phyloP scores from a whole-genome alignment of 108 stramenopile genomes.

The Cyclostephanos tholiformis region DNA sequence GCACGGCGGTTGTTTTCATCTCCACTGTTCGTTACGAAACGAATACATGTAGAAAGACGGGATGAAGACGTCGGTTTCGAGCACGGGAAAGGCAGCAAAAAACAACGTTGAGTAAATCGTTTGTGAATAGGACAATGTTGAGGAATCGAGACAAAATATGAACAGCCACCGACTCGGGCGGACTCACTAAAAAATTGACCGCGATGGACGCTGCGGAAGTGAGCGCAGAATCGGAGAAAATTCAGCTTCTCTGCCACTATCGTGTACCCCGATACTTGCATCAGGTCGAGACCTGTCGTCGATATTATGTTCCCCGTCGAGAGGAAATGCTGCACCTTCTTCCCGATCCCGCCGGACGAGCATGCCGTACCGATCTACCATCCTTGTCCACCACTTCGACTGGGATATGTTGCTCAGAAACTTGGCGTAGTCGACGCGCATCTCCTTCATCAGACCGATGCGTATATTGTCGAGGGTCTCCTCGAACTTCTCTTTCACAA shows the following conservation, averaged over 20 bases:
- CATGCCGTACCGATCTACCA: slow-evolving; percentile 75
- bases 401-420: slow-evolving; percentile 52
- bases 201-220: slow-evolving; percentile 98
- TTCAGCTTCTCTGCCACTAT: slow-evolving; percentile 98
- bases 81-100: too few species aligned
- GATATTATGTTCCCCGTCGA: slow-evolving; percentile 96
- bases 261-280: slow-evolving; percentile 98
- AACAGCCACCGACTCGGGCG: not conserved
- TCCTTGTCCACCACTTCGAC: slow-evolving; percentile 64
- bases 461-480: slow-evolving; percentile 78
- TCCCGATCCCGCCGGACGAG: slow-evolving; percentile 79
- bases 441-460: slow-evolving; percentile 67
- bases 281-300: slow-evolving; percentile 93
- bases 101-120: too few species aligned
- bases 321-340: slow-evolving; percentile 92
- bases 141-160: too few species aligned
- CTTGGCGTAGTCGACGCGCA: slow-evolving; percentile 72
- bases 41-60: not conserved
- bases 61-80: not conserved
- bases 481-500: slow-evolving; percentile 96
- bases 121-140: too few species aligned
- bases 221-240: slow-evolving; percentile 93
- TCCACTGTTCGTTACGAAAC: slow-evolving; percentile 60
- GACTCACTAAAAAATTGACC: slow-evolving; percentile 90
- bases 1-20: slow-evolving; percentile 99